These are phyloP conservation scores for Lathyrus aphaca DNA, from an alignment of 306 rosid genomes.

Conservation along the genomic window DNA sequence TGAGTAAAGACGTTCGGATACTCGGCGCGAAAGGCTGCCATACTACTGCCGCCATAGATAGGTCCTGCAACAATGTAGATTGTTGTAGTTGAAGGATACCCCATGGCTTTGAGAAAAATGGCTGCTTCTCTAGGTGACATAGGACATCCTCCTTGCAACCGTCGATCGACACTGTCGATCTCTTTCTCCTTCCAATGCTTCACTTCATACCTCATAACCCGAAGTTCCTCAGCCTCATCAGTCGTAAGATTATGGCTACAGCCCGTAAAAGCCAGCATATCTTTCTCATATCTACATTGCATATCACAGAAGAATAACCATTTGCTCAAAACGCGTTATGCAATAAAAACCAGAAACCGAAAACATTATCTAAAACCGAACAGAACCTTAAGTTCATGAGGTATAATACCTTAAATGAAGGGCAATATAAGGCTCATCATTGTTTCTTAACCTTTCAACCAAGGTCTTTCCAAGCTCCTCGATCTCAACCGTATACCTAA, in stretches of 20 bases:
- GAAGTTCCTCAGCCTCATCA: slow-evolving; percentile 73
- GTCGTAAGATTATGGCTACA: slow-evolving; percentile 89
- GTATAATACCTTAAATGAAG: slow-evolving; percentile 77
- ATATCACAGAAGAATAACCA: too few relatives aligned
- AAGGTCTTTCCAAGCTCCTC: slow-evolving; percentile 80
- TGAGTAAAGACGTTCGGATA: slow-evolving; percentile 85
- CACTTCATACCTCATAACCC: slow-evolving; percentile 81
- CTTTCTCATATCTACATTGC: slow-evolving; percentile 85
- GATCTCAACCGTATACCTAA: slow-evolving; percentile 70
- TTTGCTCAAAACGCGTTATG: too few relatives aligned
- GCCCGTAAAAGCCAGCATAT: slow-evolving; percentile 98
- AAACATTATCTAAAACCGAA: not conserved
- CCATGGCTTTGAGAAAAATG: slow-evolving; percentile 91
- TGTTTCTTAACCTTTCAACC: slow-evolving; percentile 72
- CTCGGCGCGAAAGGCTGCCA: slow-evolving; percentile 64
- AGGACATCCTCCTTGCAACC: slow-evolving; percentile 93
- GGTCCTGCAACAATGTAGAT: slow-evolving; percentile 98
- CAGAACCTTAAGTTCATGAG: not conserved
- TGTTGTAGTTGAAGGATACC: slow-evolving; percentile 89
- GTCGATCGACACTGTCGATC: slow-evolving; percentile 69
- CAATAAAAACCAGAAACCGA: too few relatives aligned
- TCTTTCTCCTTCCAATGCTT: slow-evolving; percentile 99
- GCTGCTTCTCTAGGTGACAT: slow-evolving; percentile 98
- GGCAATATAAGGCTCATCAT: slow-evolving; percentile 78
- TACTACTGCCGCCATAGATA: slow-evolving; percentile 79